Conservation (phyloP, 257 asterid genomes). For the Eustoma russellianum region DNA sequence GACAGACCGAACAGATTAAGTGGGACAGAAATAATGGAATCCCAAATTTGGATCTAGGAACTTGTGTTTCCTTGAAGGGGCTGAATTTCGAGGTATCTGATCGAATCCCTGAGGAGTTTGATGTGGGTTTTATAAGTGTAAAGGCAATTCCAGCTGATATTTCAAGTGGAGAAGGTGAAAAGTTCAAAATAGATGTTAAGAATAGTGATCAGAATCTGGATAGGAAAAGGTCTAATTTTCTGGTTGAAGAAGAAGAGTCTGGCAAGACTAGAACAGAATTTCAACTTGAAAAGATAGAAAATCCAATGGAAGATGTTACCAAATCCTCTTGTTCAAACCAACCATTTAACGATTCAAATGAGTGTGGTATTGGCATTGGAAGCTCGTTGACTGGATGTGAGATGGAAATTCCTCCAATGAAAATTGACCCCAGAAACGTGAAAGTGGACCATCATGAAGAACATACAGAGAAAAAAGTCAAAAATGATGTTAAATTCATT, state of each 20-base stretch:
- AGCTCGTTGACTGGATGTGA: conserved; percentile 17
- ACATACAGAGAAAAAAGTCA: conserved; percentile 5
- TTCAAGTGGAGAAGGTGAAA: conserved; percentile 23
- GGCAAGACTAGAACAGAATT: conserved; percentile 24
- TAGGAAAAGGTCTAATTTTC: conserved; percentile 16
- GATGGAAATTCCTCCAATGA: conserved; percentile 19
- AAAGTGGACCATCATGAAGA: conserved; percentile 17
- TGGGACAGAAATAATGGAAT: conserved; percentile 8
- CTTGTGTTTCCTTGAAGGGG: conserved; percentile 14
- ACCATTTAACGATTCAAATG: conserved; percentile 21
- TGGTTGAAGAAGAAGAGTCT: conserved; percentile 23
- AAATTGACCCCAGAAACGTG: conserved; percentile 18
- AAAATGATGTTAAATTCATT: conserved; percentile 16
- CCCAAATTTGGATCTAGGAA: conserved; percentile 7
- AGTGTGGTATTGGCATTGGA: conserved; percentile 21
- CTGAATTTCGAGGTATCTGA: conserved; percentile 22
- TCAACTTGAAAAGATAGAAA: conserved; percentile 14
- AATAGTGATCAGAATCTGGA: conserved; percentile 19
- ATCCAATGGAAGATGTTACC: conserved; percentile 9
- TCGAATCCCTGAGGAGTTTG: conserved; percentile 12
- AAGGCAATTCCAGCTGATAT: conserved; percentile 21
- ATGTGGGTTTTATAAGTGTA: conserved; percentile 12
- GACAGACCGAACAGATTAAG: conserved; percentile 23
- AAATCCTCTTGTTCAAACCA: conserved; percentile 18
- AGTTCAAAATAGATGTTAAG: conserved; percentile 17